phyloP scores from a whole-genome alignment of 2,329 filamentous ascomycete genomes.

The Aspergillus sp. region DNA sequence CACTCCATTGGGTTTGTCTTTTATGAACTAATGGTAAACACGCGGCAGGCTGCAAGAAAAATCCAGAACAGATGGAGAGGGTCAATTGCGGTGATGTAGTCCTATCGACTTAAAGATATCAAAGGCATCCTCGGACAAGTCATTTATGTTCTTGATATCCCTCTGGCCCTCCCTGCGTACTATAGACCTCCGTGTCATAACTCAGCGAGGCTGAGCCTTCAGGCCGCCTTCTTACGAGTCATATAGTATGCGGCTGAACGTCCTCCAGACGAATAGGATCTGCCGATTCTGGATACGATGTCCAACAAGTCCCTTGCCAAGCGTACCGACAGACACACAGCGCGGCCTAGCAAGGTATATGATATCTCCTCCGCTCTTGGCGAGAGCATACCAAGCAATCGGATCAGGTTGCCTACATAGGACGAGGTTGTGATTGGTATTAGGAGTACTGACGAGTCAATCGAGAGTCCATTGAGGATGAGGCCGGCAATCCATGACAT shows the following conservation, averaged over 20 bases:
- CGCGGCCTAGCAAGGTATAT: background rate
- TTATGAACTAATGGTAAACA: too few relatives aligned
- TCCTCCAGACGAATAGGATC: background rate
- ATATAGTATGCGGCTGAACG: background rate
- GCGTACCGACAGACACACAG: background rate
- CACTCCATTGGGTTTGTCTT: too few relatives aligned
- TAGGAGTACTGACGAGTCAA: too few relatives aligned
- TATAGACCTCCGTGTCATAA: background rate
- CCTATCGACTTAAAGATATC: too few relatives aligned
- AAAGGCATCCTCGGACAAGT: background rate
- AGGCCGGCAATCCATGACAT: background rate
- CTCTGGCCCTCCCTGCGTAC: background rate
- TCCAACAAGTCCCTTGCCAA: background rate
- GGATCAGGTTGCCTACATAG: too few relatives aligned
- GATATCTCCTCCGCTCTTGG: too few relatives aligned
- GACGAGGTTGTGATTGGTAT: too few relatives aligned
- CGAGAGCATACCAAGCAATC: too few relatives aligned
- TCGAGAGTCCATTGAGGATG: too few relatives aligned
- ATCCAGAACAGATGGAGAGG: too few relatives aligned
- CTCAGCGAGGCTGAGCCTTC: background rate
- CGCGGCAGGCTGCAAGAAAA: too few relatives aligned
- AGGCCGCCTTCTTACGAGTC: background rate
- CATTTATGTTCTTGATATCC: background rate
- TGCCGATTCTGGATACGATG: background rate
- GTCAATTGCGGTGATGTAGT: too few relatives aligned